phyloP scores from a whole-genome alignment of 116 monocot species.

The Phalaenopsis hybrid region DNA sequence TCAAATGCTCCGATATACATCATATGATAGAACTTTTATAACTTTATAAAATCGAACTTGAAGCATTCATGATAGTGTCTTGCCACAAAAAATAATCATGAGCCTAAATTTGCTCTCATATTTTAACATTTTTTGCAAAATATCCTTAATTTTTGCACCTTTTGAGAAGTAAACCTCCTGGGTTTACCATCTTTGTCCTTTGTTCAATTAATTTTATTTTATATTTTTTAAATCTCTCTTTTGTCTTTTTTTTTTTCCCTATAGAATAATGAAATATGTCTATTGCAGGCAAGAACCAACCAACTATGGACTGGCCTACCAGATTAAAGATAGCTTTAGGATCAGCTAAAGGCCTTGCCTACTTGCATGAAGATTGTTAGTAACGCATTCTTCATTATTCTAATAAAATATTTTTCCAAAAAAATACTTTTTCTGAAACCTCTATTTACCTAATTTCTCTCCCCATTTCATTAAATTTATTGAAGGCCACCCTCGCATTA shows the following conservation, averaged over 20 bases:
- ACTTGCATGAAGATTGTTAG: slow-evolving; percentile 78
- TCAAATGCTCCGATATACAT: too few species aligned
- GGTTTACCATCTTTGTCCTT: too few species aligned
- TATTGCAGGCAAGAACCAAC: slow-evolving; percentile 37
- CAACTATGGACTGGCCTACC: slow-evolving; percentile 53
- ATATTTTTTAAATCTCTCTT: neutral
- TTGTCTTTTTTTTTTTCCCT: neutral
- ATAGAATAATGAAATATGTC: neutral
- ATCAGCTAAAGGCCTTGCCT: slow-evolving; percentile 61
- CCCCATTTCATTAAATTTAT: neutral
- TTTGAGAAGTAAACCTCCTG: too few species aligned
- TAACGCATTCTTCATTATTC: neutral
- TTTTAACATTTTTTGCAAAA: too few species aligned
- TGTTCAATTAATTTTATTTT: too few species aligned
- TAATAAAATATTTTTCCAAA: neutral
- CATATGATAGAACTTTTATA: too few species aligned
- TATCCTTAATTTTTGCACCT: too few species aligned
- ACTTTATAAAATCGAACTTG: too few species aligned
- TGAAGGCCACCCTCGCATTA: slow-evolving; percentile 62
- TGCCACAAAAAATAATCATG: too few species aligned
- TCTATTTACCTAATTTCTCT: neutral
- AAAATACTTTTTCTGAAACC: neutral
- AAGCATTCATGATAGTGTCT: too few species aligned
- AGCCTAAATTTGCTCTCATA: too few species aligned
- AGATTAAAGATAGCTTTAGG: slow-evolving; percentile 58